A percentile compares a stretch with the other conserved stretches of the same genome.
Conservation (phyloP, 2,329 filamentous ascomycete species). For the Cylindrodendrum hubeiense region DNA sequence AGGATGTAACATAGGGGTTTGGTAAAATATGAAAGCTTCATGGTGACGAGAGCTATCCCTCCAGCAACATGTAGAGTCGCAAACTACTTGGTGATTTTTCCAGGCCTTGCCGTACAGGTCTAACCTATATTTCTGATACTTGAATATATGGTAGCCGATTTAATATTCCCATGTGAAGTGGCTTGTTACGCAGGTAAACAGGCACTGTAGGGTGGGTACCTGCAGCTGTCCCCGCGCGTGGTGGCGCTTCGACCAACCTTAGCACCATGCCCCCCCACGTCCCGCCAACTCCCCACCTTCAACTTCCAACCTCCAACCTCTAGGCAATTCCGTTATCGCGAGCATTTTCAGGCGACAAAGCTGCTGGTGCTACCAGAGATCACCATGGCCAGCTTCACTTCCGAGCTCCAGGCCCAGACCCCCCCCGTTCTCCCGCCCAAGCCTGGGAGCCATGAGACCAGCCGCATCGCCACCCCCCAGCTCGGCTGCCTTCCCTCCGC, state of each 20-base stretch:
- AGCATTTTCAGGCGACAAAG: neutral
- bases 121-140: neutral
- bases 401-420: conserved; percentile 46
- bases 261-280: conserved; percentile 27
- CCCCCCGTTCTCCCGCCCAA: conserved; percentile 81
- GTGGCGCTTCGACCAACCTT: conserved; percentile 1
- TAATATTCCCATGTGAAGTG: neutral
- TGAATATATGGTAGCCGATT: neutral
- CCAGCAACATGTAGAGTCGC: neutral
- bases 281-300: conserved; percentile 24
- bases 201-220: neutral
- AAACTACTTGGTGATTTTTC: neutral
- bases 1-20: conserved; percentile 27
- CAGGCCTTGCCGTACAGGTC: neutral
- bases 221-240: conserved; percentile 9
- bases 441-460: conserved; percentile 76
- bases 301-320: conserved; percentile 15
- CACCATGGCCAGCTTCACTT: conserved; percentile 46
- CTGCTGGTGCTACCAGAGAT: neutral
- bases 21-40: conserved; percentile 14
- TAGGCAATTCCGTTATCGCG: conserved; percentile 1
- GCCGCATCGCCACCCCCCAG: conserved; percentile 76
- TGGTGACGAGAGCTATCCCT: neutral
- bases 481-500: conserved; percentile 58
- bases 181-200: neutral